These are phyloP conservation scores for Coleophoma eucalyptorum DNA, from an alignment of 2,329 filamentous ascomycete species.

Conservation along the genomic window DNA sequence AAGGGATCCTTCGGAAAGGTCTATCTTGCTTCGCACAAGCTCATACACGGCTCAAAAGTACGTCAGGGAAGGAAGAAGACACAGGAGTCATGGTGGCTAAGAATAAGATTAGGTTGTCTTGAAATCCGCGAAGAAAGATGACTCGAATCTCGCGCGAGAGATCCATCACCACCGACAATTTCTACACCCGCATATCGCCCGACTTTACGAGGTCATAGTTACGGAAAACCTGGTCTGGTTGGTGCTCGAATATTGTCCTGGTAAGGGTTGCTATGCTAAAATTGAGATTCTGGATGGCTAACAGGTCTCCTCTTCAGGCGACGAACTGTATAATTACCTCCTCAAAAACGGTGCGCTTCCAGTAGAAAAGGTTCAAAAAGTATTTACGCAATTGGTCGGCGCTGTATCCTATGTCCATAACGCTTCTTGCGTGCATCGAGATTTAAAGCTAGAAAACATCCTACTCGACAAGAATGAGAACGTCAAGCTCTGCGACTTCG, in stretches of 20 bases:
- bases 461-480: conserved; percentile 95
- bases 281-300: conserved; percentile 15
- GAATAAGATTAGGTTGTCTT: conserved; percentile 72
- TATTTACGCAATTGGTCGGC: conserved; percentile 92
- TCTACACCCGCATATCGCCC: conserved; percentile 92
- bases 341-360: conserved; percentile 81
- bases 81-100: too few relatives aligned
- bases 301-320: conserved; percentile 51
- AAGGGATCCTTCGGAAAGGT: conserved; percentile 99
- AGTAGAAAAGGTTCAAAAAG: conserved; percentile 85
- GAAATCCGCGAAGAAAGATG: conserved; percentile 95
- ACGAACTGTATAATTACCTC: conserved; percentile 96
- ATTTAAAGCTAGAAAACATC: conserved; percentile 95
- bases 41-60: conserved; percentile 97
- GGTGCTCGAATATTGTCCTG: conserved; percentile 92
- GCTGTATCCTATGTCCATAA: conserved; percentile 94
- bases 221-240: conserved; percentile 95
- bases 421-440: conserved; percentile 93
- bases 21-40: conserved; percentile 92
- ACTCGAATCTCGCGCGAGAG: conserved; percentile 91
- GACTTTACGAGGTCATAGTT: conserved; percentile 96
- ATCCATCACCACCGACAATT: conserved; percentile 99
- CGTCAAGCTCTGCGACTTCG: conserved; percentile 96
- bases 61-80: conserved; percentile 12
- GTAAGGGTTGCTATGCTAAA: conserved; percentile 39